Percentiles rank a stretch among this genome's conserved stretches.
Conservation (phyloP, 1,139 yeast genomes). For the Geotrichum histeridarum region DNA sequence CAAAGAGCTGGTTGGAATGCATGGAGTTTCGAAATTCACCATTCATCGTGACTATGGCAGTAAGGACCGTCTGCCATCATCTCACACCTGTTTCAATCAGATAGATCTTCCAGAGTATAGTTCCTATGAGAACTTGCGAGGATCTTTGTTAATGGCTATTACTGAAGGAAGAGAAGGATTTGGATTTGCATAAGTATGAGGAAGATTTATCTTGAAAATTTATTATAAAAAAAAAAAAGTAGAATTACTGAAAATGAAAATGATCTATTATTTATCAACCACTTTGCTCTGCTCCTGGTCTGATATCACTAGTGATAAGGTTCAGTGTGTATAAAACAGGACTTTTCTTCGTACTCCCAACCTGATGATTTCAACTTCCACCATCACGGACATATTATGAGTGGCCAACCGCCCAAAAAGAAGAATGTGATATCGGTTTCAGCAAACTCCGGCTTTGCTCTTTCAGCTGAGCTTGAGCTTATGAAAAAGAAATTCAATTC, state of each 20-base stretch:
- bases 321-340: no score
- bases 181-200: slow-evolving; percentile 58
- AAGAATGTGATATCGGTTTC: slow-evolving; percentile 21
- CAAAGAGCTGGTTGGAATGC: slow-evolving; percentile 81
- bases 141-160: slow-evolving; percentile 74
- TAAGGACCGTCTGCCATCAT: slow-evolving; percentile 82
- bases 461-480: slow-evolving; percentile 27
- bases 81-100: slow-evolving; percentile 96
- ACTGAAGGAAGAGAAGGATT: slow-evolving; percentile 97
- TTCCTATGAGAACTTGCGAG: slow-evolving; percentile 77
- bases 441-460: slow-evolving; percentile 24
- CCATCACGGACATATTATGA: not conserved
- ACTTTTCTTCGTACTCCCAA: not conserved
- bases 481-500: slow-evolving; percentile 23
- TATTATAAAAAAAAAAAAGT: not conserved
- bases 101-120: slow-evolving; percentile 91
- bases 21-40: slow-evolving; percentile 80
- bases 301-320: no score
- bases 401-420: not conserved
- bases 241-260: not conserved
- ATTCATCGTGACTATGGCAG: slow-evolving; percentile 88
- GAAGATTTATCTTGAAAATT: not conserved
- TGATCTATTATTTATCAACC: not conserved
- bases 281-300: not conserved
- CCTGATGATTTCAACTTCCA: not conserved